phyloP scores from a whole-genome alignment of 805 yeast genomes.

The Alloascoidea hylecoeti region DNA sequence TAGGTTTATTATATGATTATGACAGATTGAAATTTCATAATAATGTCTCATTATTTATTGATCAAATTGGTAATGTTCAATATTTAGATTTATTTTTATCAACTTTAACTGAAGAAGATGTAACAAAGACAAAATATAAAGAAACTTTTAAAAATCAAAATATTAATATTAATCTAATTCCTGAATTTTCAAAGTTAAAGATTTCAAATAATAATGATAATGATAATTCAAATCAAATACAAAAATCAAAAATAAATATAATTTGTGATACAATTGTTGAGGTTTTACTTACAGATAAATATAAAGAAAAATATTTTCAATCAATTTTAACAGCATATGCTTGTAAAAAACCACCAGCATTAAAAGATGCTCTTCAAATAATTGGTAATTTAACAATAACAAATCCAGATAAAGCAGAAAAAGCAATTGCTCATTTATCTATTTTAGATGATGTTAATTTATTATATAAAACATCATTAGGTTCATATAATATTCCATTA shows the following conservation, averaged over 20 bases:
- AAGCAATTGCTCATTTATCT: slow-evolving; percentile 70
- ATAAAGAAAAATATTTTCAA: slow-evolving; percentile 48
- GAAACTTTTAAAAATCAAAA: slow-evolving; percentile 37
- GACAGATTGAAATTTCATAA: slow-evolving; percentile 53
- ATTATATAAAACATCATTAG: slow-evolving; percentile 66
- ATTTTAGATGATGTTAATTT: slow-evolving; percentile 82
- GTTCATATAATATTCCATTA: slow-evolving; percentile 69
- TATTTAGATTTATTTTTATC: slow-evolving; percentile 80
- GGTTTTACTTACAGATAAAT: slow-evolving; percentile 30
- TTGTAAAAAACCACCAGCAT: slow-evolving; percentile 78
- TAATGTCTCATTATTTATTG: slow-evolving; percentile 53
- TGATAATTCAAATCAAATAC: slow-evolving; percentile 10
- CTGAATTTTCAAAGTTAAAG: too few relatives aligned
- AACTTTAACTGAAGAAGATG: slow-evolving; percentile 77
- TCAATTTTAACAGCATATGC: slow-evolving; percentile 85
- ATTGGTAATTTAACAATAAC: slow-evolving; percentile 37
- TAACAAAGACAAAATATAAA: slow-evolving; percentile 62
- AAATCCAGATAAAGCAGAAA: slow-evolving; percentile 35
- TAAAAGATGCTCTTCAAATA: slow-evolving; percentile 55
- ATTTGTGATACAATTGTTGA: slow-evolving; percentile 61
- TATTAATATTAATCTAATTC: slow-evolving; percentile 12
- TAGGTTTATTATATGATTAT: slow-evolving; percentile 84
- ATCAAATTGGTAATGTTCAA: slow-evolving; percentile 57
- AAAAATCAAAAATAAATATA: slow-evolving; percentile 45
- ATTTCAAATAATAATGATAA: slow-evolving; percentile 4